Evolutionary conservation across 371 early-diverging fungal genomes (phyloP).

Genomic region (Rhizopus delemar): DNA sequence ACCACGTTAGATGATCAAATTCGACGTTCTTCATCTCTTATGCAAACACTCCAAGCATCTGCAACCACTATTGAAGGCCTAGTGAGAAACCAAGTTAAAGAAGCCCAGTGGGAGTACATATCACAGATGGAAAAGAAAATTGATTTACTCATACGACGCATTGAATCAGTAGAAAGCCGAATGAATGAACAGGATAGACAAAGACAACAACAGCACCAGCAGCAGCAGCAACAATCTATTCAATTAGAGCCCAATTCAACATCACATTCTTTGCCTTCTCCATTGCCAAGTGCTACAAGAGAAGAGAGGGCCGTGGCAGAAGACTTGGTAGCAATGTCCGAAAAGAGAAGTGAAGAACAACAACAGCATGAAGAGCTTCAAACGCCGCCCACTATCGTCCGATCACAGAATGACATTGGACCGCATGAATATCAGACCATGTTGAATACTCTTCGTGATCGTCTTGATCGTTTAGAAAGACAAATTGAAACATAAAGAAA

Average conservation of each 20-base stretch:
- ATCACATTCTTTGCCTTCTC: slow-evolving; percentile 15
- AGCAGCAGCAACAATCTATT: not conserved
- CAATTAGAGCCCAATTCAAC: not conserved
- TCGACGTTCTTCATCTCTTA: slow-evolving; percentile 69
- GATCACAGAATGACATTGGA: slow-evolving; percentile 36
- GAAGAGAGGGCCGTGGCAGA: slow-evolving; percentile 27
- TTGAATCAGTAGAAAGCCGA: slow-evolving; percentile 12
- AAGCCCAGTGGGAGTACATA: slow-evolving; percentile 68
- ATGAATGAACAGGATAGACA: not conserved
- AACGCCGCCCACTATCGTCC: slow-evolving; percentile 35
- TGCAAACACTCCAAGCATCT: slow-evolving; percentile 76
- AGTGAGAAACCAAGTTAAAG: slow-evolving; percentile 73
- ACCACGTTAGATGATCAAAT: slow-evolving; percentile 76
- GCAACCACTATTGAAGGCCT: slow-evolving; percentile 78
- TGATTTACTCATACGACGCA: slow-evolving; percentile 11
- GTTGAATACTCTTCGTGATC: slow-evolving; percentile 28
- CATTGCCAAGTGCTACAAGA: slow-evolving; percentile 24
- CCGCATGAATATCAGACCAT: slow-evolving; percentile 34
- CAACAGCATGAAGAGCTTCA: slow-evolving; percentile 18
- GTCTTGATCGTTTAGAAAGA: slow-evolving; percentile 31
- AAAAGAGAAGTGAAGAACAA: slow-evolving; percentile 1
- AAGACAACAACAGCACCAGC: not conserved
- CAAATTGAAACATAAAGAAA: slow-evolving; percentile 21
- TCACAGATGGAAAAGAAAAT: slow-evolving; percentile 26
- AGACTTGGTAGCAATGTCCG: slow-evolving; percentile 25